phyloP scores from a whole-genome alignment of 208 protist genomes.

The Endotrypanum monterogeii region DNA sequence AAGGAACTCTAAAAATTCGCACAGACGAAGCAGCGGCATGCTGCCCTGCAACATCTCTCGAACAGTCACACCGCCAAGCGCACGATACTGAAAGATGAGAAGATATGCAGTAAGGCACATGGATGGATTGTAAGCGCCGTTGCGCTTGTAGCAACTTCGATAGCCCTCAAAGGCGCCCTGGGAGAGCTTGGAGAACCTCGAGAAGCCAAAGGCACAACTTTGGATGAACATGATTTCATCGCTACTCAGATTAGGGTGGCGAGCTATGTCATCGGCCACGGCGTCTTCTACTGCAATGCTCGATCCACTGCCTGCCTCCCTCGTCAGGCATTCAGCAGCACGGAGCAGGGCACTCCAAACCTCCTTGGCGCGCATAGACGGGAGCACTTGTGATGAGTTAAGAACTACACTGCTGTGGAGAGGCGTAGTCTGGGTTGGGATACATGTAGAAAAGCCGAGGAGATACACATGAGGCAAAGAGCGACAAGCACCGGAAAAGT shows the following conservation, averaged over 20 bases:
- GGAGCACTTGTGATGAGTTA: background rate
- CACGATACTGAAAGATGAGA: slow-evolving; percentile 63
- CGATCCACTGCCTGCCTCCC: slow-evolving; percentile 5
- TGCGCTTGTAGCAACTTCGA: slow-evolving; percentile 65
- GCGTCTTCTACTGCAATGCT: slow-evolving; percentile 45
- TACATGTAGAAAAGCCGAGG: background rate
- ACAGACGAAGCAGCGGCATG: slow-evolving; percentile 46
- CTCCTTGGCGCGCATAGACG: slow-evolving; percentile 50
- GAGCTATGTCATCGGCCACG: slow-evolving; percentile 37
- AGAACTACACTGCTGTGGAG: background rate
- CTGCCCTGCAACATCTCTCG: slow-evolving; percentile 55
- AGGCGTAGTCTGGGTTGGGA: background rate
- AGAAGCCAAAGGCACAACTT: slow-evolving; percentile 49
- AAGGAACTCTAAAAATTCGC: slow-evolving; percentile 72
- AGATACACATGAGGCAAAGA: background rate
- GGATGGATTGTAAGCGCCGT: slow-evolving; percentile 36
- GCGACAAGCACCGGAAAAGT: background rate
- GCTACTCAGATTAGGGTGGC: slow-evolving; percentile 17
- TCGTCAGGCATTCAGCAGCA: slow-evolving; percentile 37
- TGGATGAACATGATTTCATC: slow-evolving; percentile 47
- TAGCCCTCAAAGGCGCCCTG: slow-evolving; percentile 78
- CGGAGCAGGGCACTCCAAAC: slow-evolving; percentile 58
- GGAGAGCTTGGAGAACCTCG: slow-evolving; percentile 61
- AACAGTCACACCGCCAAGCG: slow-evolving; percentile 44
- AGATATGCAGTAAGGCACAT: slow-evolving; percentile 84